Percentiles rank a stretch among this genome's conserved stretches.
Evolutionary conservation across 148 eudicot genomes (phyloP).

Genomic region (Chenopodium formosanum): DNA sequence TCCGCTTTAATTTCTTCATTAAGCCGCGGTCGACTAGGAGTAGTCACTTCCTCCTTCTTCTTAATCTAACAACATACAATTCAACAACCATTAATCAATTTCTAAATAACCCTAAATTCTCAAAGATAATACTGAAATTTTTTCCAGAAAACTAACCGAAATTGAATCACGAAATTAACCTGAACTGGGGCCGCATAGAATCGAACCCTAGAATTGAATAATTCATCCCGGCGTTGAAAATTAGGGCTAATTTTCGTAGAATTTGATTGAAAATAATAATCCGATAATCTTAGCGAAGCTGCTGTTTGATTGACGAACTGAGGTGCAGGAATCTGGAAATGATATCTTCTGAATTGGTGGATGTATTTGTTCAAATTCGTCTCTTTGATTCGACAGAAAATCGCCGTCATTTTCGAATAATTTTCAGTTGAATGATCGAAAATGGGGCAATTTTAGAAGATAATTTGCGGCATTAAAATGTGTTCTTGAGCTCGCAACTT

Average conservation of each 20-base stretch:
- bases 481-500: not conserved
- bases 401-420: not conserved
- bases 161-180: conserved; percentile 36
- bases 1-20: conserved; percentile 64
- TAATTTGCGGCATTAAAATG: not conserved
- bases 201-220: conserved; percentile 42
- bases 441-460: not conserved
- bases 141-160: conserved; percentile 1
- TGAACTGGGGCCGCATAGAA: conserved; percentile 71
- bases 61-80: conserved; percentile 21
- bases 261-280: conserved; percentile 1
- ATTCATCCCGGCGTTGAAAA: conserved; percentile 10
- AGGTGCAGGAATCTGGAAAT: conserved; percentile 28
- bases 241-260: conserved; percentile 16
- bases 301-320: conserved; percentile 27
- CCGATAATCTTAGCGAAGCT: conserved; percentile 4
- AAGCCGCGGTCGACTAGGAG: conserved; percentile 42
- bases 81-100: not conserved
- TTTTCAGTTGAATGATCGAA: not conserved
- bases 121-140: not conserved
- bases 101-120: not conserved
- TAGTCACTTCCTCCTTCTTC: conserved; percentile 44
- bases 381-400: conserved; percentile 37
- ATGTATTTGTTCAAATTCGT: conserved; percentile 29
- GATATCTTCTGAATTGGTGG: conserved; percentile 37